Base-by-base conservation (phyloP, 345 rosid species). In the Linum lewisii region DNA sequence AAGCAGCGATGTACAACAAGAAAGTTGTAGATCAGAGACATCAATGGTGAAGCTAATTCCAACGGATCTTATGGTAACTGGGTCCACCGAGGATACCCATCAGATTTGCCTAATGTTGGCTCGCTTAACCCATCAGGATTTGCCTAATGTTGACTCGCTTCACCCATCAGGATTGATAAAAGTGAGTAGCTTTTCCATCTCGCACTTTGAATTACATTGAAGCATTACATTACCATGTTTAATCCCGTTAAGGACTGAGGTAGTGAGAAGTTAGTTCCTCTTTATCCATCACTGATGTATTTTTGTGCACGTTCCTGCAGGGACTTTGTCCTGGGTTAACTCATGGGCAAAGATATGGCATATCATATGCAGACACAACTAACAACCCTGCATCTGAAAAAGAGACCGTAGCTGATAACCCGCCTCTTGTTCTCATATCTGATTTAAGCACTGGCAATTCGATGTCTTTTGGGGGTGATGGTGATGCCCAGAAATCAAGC, bases 311-410 rank as follows among this genome's bases (percentile, higher is more conserved):
- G 57, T 69, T 62, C 9, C 25, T 63, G 67, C 78, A 93, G 99
- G 97, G 95, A 21, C 58, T 82, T 71, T 93, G 99, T 58, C 86
- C 89, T 26, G 85, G 97, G 65, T 78, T 85, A 67, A 75, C 86
- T 21, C 90, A 93, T 61, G 95, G 82, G 38, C 95, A 86, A 67
- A 89, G 75, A 69, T 89, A 85, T 55, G 85, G 97, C 51, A 73
- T 93, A 60, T 76, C 75, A n/a, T 82, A 86, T 66, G 20, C 56
- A 47, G 59, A 78, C 49, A 63, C 84, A 37, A 63, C 71, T 44
- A 68, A 78, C 56, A 26, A 18, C 45, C 64, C 42, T 26, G 6
- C 53, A 36, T 29, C 68, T 24, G 47, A 49, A 45, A 51, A 77
- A 25, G 63, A 69, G 67, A 59, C 53, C 21, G 45, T 29, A 23